A percentile compares a stretch with the other conserved stretches of the same genome.
phyloP scores from a whole-genome alignment of 805 yeast genomes.

The Lipomyces sp. region DNA sequence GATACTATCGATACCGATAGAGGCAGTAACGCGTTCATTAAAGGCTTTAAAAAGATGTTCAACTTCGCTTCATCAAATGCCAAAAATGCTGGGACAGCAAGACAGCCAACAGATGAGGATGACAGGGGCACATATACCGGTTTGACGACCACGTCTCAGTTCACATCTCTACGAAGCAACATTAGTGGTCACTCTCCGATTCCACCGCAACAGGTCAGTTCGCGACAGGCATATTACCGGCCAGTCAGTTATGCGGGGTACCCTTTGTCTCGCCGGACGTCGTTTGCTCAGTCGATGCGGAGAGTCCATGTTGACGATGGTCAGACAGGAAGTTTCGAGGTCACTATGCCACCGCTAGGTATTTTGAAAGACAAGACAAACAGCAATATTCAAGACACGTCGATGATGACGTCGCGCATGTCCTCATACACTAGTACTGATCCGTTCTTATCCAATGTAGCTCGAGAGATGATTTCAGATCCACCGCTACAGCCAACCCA shows the following conservation, averaged over 20 bases:
- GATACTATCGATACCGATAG: neutral
- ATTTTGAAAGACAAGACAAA: slow-evolving; percentile 11
- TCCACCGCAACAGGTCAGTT: slow-evolving; percentile 10
- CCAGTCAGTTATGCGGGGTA: slow-evolving; percentile 1
- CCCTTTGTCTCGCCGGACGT: neutral
- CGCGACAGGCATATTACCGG: slow-evolving; percentile 12
- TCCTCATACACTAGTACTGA: slow-evolving; percentile 14
- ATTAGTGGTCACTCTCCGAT: neutral
- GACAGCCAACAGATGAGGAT: neutral
- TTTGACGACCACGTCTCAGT: neutral
- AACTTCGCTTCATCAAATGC: neutral
- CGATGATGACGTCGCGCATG: slow-evolving; percentile 1
- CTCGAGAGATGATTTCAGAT: neutral
- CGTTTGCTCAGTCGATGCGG: slow-evolving; percentile 4
- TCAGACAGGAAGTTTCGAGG: neutral
- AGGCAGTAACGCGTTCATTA: slow-evolving; percentile 2
- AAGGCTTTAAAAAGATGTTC: slow-evolving; percentile 10
- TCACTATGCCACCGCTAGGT: neutral
- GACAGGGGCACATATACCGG: slow-evolving; percentile 1
- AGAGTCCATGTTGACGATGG: neutral
- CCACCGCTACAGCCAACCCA: neutral
- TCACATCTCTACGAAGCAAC: neutral
- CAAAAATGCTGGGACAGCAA: neutral
- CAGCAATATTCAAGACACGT: slow-evolving; percentile 3
- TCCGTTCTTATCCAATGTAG: slow-evolving; percentile 5